phyloP scores from a whole-genome alignment of 1,284 basidiomycete species.

The Blastosporella zonata region DNA sequence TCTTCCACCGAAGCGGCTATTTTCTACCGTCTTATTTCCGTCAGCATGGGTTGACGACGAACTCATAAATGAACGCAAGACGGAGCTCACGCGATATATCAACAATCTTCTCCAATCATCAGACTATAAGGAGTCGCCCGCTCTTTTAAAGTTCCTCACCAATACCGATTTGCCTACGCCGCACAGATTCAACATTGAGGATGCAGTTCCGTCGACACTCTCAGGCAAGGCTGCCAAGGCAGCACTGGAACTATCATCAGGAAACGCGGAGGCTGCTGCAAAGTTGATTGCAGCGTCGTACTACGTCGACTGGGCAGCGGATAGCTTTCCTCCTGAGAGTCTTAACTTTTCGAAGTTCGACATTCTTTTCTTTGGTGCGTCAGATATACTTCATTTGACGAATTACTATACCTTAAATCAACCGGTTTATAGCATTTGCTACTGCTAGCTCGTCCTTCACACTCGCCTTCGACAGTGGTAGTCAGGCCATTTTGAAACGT shows the following conservation, averaged over 20 bases:
- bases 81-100: constrained; percentile 38
- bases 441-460: constrained; percentile 58
- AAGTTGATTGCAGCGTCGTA: constrained; percentile 48
- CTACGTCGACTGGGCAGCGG: constrained; percentile 63
- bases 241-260: not conserved
- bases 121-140: constrained; percentile 27
- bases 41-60: constrained; percentile 46
- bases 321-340: constrained; percentile 50
- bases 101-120: constrained; percentile 29
- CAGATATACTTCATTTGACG: no score
- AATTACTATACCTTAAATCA: no score
- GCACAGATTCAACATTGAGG: constrained; percentile 35
- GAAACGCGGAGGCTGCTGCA: constrained; percentile 19
- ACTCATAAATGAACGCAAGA: constrained; percentile 44
- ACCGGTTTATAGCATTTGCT: constrained; percentile 66
- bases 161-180: constrained; percentile 19
- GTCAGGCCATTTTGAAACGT: constrained; percentile 51
- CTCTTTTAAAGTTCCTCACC: constrained; percentile 34
- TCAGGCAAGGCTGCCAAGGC: constrained; percentile 34
- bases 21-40: constrained; percentile 41
- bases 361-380: constrained; percentile 57
- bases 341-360: constrained; percentile 66
- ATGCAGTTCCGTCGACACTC: constrained; percentile 43
- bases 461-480: constrained; percentile 57
- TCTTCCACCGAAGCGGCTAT: constrained; percentile 44